Evolutionary conservation across 2,329 filamentous ascomycete species (phyloP), one percentile per base, ranked within the genome.

Genomic region (Epichloe bromicola): DNA sequence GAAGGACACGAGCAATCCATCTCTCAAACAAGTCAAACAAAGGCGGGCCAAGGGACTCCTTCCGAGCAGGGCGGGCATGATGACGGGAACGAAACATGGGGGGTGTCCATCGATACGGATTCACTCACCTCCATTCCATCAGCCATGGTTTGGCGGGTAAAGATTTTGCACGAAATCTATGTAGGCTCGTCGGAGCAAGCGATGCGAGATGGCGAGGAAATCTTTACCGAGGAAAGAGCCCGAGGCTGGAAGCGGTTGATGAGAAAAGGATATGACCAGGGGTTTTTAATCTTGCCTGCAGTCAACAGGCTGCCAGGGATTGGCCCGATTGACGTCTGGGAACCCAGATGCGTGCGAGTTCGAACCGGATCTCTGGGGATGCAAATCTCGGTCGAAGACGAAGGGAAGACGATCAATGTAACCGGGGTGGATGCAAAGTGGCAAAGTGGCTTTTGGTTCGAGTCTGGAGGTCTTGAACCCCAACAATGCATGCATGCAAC

Each of bases 51-150:
- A 34, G 42, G 26, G 14, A 38, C 15, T 8, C 23, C 17, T 41
- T 20, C 34, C 19, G 5, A 4, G 11, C 20, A 33, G 30, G 46
- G 17, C 36, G n/a, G 41, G 36, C 46, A 50, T 33, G 30, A 43
- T 20, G 40, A 17, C n/a, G 20, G n/a, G 49, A 37, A 39, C 12
- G 23, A 15, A 52, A 37, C 23, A 49, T 40, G 34, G n/a, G n/a
- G n/a, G 20, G 33, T 14, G n/a, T 30, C 30, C 30, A 15, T 41
- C 14, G 33, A 37, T 6, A 34, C 15, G n/a, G 23, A 34, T 20
- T 37, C 42, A 50, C 54, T 53, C 46, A 56, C 54, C 54, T 56
- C 53, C 43, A 49, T 53, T 33, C 39, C 48, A 46, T 38, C 49
- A 19, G 41, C n/a, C 41, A 37, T 46, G 20, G n/a, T 36, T 23